phyloP scores from a whole-genome alignment of 1,284 basidiomycete genomes.

The Caloboletus firmus region DNA sequence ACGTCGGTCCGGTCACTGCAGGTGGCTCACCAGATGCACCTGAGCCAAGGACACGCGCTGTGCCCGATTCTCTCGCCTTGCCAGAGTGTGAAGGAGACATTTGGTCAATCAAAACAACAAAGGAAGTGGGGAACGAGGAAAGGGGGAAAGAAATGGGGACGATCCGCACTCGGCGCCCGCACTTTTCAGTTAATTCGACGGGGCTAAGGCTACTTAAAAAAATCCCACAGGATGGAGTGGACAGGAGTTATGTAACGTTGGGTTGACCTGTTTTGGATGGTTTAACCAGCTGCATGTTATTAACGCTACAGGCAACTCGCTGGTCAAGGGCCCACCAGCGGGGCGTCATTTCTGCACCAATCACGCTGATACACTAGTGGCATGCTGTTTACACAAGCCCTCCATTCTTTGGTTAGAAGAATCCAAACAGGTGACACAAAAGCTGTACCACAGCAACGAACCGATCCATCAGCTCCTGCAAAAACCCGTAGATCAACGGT shows the following conservation, averaged over 20 bases:
- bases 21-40: slow-evolving; percentile 74
- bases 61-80: slow-evolving; percentile 83
- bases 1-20: background rate
- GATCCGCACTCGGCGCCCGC: background rate
- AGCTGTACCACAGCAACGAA: too few species aligned
- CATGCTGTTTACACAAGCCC: background rate
- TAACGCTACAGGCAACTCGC: slow-evolving; percentile 1
- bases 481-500: too few species aligned
- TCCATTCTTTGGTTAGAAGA: background rate
- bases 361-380: background rate
- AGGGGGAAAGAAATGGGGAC: background rate
- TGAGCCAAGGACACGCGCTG: slow-evolving; percentile 90
- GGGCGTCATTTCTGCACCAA: slow-evolving; percentile 2
- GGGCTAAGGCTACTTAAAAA: slow-evolving; percentile 5
- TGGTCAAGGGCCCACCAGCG: background rate
- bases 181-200: background rate
- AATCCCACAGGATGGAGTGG: slow-evolving; percentile 5
- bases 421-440: background rate
- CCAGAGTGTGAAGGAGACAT: slow-evolving; percentile 66
- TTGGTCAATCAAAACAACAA: background rate
- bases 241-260: slow-evolving; percentile 23
- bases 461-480: too few species aligned
- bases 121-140: background rate
- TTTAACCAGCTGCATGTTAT: too few species aligned
- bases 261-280: slow-evolving; percentile 11